Base-by-base conservation (phyloP, 2,329 filamentous ascomycete genomes). In the Pleoardoris graminearum region DNA sequence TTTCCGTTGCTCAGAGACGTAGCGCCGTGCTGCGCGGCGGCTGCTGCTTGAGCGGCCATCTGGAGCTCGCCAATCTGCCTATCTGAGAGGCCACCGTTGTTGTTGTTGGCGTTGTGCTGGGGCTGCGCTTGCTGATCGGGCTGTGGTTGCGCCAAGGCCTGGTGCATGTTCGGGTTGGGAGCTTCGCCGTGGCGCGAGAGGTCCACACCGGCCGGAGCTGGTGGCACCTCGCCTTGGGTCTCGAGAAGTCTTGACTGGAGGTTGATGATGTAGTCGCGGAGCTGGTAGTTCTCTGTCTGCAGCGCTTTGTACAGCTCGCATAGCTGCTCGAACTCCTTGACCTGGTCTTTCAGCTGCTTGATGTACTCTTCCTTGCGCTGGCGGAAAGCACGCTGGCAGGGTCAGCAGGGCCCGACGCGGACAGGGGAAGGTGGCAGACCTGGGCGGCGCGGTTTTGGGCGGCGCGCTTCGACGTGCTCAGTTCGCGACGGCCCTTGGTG, bases 311-410 rank as follows among this genome's bases (percentile, higher is more conserved):
- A 91, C 50, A 83, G 85, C 57, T 89, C 83, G 61, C 91, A 89
- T 74, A 96, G 84, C 16, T 85, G 82, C 62, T 85, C 82, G 60
- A 85, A 89, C 25, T 94, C 90, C 66, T 90, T 87, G 46, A 97
- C 91, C 71, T 97, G 90, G 70, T 94, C 89, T 75, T 99, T 94
- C 6, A 99, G 83, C 73, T 96, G 95, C 79, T 96, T 96, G 74
- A 99, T 99, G 73, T 99, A 97, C 39, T 90, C 90, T 76, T 99
- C 94, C 73, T 99, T 99, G 58, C 94, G 89, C 77, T 97, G 92
- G 36, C 94, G 90, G 76, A 99, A 99, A 36, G 94, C 94, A 72
- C 94, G 86, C 93, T 99, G 60, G 19, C 7, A 16, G 12, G 3
- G 59, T 69, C 53, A 71, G 65, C 60, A 61, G 10, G 16, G 25